Conservation (phyloP, 768 basidiomycete genomes). For the Trametes sanguinea region DNA sequence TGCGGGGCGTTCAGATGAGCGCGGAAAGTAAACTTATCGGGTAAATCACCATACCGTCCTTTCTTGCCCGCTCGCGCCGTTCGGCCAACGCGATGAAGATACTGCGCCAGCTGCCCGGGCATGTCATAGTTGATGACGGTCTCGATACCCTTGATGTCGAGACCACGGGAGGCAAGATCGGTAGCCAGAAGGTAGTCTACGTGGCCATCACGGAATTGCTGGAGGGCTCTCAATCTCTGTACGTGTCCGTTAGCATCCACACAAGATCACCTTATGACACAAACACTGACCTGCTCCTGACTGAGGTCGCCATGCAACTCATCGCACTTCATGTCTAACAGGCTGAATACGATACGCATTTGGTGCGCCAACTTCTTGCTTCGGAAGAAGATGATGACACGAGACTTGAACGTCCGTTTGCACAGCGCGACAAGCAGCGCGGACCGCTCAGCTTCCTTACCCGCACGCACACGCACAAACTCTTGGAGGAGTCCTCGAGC, state of each 20-base stretch:
- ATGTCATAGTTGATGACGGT: slow-evolving; percentile 99
- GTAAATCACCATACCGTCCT: slow-evolving; percentile 66
- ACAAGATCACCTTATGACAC: slow-evolving; percentile 20
- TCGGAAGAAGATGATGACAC: slow-evolving; percentile 90
- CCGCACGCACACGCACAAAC: slow-evolving; percentile 87
- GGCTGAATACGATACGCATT: slow-evolving; percentile 88
- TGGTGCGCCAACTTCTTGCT: slow-evolving; percentile 98
- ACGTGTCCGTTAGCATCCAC: slow-evolving; percentile 4
- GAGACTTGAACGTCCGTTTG: slow-evolving; percentile 80
- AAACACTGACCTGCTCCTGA: slow-evolving; percentile 80
- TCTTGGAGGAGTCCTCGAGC: slow-evolving; percentile 90
- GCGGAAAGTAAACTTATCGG: neutral
- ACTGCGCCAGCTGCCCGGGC: slow-evolving; percentile 90
- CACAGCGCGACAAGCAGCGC: slow-evolving; percentile 81
- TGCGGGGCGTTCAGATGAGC: slow-evolving; percentile 32
- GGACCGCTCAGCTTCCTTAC: slow-evolving; percentile 74
- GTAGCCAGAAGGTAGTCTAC: slow-evolving; percentile 97
- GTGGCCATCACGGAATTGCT: slow-evolving; percentile 81
- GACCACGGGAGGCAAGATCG: slow-evolving; percentile 90
- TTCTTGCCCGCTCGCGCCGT: slow-evolving; percentile 94
- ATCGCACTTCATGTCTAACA: slow-evolving; percentile 86
- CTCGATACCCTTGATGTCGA: slow-evolving; percentile 97
- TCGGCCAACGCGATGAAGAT: slow-evolving; percentile 95
- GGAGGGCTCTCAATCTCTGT: slow-evolving; percentile 84
- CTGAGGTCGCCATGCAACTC: slow-evolving; percentile 95